A percentile compares a stretch with the other conserved stretches of the same genome.
These are phyloP conservation scores for Antarctomyces pellizariae DNA, from an alignment of 495 filamentous ascomycete genomes.

Conservation along the genomic window DNA sequence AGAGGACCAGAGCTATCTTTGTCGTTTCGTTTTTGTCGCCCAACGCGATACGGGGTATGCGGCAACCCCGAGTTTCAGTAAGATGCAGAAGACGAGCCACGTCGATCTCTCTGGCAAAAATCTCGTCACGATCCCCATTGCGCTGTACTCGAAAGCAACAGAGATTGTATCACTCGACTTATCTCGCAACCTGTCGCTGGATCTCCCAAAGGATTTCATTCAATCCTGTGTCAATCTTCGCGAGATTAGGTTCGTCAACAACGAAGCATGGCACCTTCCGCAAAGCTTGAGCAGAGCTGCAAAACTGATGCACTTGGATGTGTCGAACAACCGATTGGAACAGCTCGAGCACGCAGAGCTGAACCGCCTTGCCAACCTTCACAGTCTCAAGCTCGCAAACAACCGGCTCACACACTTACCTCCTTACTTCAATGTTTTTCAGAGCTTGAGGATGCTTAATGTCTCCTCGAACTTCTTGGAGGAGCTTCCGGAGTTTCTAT, in stretches of 20 bases:
- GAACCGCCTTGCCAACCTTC: conserved; percentile 40
- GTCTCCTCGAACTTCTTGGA: conserved; percentile 81
- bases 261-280: conserved; percentile 75
- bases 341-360: conserved; percentile 67
- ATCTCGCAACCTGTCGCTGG: conserved; percentile 72
- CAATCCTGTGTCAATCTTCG: conserved; percentile 75
- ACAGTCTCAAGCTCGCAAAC: conserved; percentile 82
- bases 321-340: conserved; percentile 83
- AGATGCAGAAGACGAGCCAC: conserved; percentile 72
- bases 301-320: conserved; percentile 67
- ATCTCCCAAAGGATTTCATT: conserved; percentile 92
- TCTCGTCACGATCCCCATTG: conserved; percentile 83
- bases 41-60: conserved; percentile 64
- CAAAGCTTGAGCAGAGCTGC: conserved; percentile 62
- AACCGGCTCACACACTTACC: conserved; percentile 65
- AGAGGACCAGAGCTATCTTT: conserved; percentile 92
- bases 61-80: conserved; percentile 39
- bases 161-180: conserved; percentile 93
- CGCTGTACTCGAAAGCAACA: conserved; percentile 67
- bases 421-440: conserved; percentile 55
- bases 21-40: conserved; percentile 83
- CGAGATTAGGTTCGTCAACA: conserved; percentile 84
- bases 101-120: conserved; percentile 83
- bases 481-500: conserved; percentile 63
- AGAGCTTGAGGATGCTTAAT: conserved; percentile 55